phyloP scores from a whole-genome alignment of 225 moss, liverwort and hornwort genomes.

The Climacium dendroides region DNA sequence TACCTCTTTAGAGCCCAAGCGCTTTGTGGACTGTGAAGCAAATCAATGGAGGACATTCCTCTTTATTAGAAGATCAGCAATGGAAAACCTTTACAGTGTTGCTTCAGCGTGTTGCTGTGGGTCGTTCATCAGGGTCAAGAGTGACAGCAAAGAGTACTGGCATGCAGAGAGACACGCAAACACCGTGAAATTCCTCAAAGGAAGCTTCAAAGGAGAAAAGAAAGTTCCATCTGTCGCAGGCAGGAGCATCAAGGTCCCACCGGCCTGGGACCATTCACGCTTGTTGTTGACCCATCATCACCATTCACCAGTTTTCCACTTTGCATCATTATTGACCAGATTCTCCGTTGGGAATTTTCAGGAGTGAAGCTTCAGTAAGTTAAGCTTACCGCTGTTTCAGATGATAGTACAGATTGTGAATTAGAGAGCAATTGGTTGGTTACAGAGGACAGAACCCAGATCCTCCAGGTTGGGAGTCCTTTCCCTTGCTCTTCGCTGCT shows the following conservation, averaged over 20 bases:
- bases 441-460: not conserved
- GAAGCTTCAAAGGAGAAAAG: not conserved
- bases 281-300: not conserved
- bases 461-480: not conserved
- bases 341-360: not conserved
- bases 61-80: too few relatives aligned
- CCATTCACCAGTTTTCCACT: not conserved
- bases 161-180: not conserved
- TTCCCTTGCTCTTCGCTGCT: not conserved
- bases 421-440: not conserved
- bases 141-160: not conserved
- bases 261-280: not conserved
- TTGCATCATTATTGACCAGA: not conserved
- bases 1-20: too few relatives aligned
- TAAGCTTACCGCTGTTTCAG: not conserved
- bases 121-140: not conserved
- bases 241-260: not conserved
- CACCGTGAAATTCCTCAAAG: not conserved
- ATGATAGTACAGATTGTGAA: not conserved
- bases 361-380: not conserved
- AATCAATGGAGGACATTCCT: too few relatives aligned
- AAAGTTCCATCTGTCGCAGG: not conserved
- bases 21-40: too few relatives aligned
- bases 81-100: too few relatives aligned
- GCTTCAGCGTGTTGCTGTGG: too few relatives aligned